Conservation (phyloP, 331 rosid genomes). For the Quercus tomentella region DNA sequence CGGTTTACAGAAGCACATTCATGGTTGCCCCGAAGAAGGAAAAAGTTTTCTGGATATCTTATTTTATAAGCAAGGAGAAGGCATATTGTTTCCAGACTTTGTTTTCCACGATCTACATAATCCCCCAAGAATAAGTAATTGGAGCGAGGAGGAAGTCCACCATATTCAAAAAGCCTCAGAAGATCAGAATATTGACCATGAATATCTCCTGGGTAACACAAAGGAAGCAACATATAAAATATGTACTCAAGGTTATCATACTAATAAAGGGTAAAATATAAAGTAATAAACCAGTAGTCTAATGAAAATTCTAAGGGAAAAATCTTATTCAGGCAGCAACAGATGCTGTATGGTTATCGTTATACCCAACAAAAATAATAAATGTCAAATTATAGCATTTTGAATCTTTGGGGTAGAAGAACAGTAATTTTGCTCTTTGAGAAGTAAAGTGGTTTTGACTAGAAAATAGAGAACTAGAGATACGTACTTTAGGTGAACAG, state of each 20-base stretch:
- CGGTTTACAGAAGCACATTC: constrained; percentile 94
- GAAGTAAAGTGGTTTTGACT: not conserved
- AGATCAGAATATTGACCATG: constrained; percentile 91
- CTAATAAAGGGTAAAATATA: not conserved
- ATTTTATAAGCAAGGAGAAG: constrained; percentile 91
- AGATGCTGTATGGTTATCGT: not conserved
- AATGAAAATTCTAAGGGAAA: not conserved
- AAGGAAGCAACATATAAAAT: constrained; percentile 5
- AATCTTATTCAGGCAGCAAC: not conserved
- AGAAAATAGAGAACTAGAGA: not conserved
- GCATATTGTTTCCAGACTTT: constrained; percentile 81
- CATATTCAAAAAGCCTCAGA: constrained; percentile 77
- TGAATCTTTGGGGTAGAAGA: not conserved
- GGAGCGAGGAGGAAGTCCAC: constrained; percentile 83
- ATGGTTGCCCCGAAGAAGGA: constrained; percentile 89
- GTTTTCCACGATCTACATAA: constrained; percentile 92
- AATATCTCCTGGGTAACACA: constrained; percentile 61
- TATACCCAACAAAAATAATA: not conserved
- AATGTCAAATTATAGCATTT: not conserved
- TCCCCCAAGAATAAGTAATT: constrained; percentile 84
- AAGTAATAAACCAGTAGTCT: not conserved
- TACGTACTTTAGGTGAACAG: not conserved
- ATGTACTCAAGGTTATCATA: not conserved
- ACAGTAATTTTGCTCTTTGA: not conserved
- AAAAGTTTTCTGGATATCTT: constrained; percentile 70